Evolutionary conservation across 768 basidiomycete genomes (phyloP).

Genomic region (Tylopilus felleus): DNA sequence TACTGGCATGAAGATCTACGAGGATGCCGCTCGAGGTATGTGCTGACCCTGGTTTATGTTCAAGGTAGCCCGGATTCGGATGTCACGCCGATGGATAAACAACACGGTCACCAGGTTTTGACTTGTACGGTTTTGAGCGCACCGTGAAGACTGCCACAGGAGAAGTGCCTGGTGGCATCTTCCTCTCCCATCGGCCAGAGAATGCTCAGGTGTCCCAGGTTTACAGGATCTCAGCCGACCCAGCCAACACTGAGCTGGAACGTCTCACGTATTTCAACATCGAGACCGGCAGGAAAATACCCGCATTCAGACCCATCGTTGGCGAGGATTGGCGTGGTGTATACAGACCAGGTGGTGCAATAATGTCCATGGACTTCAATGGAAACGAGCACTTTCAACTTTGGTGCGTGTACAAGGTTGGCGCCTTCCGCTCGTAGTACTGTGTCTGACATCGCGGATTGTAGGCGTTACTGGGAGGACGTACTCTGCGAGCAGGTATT

Average conservation of each 20-base stretch:
- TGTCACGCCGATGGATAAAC: not conserved
- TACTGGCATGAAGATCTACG: conserved; percentile 36
- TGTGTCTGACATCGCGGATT: not conserved
- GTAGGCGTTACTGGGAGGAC: conserved; percentile 45
- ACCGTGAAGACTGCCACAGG: conserved; percentile 9
- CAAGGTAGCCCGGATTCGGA: not conserved
- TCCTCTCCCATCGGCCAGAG: conserved; percentile 39
- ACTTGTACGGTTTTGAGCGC: conserved; percentile 27
- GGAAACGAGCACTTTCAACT: conserved; percentile 42
- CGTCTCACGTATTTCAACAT: conserved; percentile 40
- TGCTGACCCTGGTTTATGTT: not conserved
- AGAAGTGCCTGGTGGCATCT: conserved; percentile 21
- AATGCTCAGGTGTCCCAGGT: conserved; percentile 38
- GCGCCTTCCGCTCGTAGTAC: not conserved
- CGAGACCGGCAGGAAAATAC: conserved; percentile 36
- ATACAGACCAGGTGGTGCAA: conserved; percentile 34
- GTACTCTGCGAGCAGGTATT: conserved; percentile 21
- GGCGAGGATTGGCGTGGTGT: conserved; percentile 43
- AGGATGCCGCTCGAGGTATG: conserved; percentile 37
- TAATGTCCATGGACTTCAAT: conserved; percentile 40
- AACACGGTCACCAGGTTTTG: conserved; percentile 24
- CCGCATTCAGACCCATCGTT: conserved; percentile 28
- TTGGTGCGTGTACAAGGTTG: conserved; percentile 26
- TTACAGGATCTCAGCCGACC: conserved; percentile 33
- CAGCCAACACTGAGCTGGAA: conserved; percentile 25